Evolutionary conservation across 2,329 filamentous ascomycete species (phyloP), one percentile per base, ranked within the genome.

Genomic region (Aspergillus spinulosporus): DNA sequence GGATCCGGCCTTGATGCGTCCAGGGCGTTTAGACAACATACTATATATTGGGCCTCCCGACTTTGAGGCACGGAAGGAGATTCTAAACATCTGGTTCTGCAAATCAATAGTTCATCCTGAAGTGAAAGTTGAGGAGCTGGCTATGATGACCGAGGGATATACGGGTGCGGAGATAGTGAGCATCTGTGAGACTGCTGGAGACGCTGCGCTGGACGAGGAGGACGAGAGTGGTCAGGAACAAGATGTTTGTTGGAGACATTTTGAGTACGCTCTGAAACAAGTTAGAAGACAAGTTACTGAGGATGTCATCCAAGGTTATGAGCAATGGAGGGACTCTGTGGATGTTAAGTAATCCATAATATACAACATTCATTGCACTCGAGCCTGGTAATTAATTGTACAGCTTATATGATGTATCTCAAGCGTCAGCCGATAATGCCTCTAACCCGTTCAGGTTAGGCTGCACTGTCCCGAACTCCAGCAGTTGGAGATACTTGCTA

Each of bases 21-120:
- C 91, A 0, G 93, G 93, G 1, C 84, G 93, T 29, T 90, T 97
- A 71, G 91, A 96, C 67, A 84, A 88, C 63, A 81, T 92, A 34
- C 83, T 96, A 45, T 96, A 96, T 71, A 90, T 97, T 43, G 89
- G 90, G 0, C 88, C 90, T 3, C 93, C 93, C 0, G 87, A 90
- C 66, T 75, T 81, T 45, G 77, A 83, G 5, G 91, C 91, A 0
- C 82, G 93, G 6, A 84, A 82, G 67, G 88, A 91, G 61, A 93
- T 97, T 52, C 82, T 97, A 54, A 73, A 78, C 12, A 86, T 90
- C 51, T 85, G 88, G 68, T 82, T 86, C 1, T 77, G 78, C 29
- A 84, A 82, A 54, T 81, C 88, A 50, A 77, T 82, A 21, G 76
- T 91, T 39, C 75, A 78, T 31, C 68, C 76, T 0, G 87, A 90